Percentiles rank a stretch among this genome's conserved stretches.
Conservation (phyloP, 2,329 filamentous ascomycete genomes). For the Aspergillus pseudoviridinutans region DNA sequence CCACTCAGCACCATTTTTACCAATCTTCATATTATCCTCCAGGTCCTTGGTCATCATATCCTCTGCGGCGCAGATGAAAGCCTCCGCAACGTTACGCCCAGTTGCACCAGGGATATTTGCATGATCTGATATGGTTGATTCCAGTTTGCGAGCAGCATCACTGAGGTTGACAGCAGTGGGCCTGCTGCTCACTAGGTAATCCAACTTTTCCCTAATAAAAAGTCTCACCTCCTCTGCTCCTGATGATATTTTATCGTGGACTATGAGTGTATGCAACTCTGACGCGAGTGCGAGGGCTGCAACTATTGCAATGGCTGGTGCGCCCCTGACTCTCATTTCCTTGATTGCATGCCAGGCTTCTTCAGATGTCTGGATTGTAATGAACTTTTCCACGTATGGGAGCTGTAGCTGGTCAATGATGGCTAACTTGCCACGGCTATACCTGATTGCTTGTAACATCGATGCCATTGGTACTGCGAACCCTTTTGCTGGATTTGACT, state of each 20-base stretch:
- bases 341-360: conserved; percentile 65
- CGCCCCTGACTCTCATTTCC: conserved; percentile 65
- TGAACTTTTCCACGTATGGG: conserved; percentile 57
- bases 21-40: conserved; percentile 81
- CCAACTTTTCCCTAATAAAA: conserved; percentile 71
- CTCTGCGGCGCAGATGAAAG: conserved; percentile 78
- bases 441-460: conserved; percentile 61
- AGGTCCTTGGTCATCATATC: conserved; percentile 84
- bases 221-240: conserved; percentile 59
- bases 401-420: conserved; percentile 63
- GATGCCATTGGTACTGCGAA: conserved; percentile 16
- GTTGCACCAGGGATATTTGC: conserved; percentile 30
- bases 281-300: conserved; percentile 84
- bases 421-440: conserved; percentile 51
- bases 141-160: conserved; percentile 82
- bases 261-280: conserved; percentile 58
- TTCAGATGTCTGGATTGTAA: conserved; percentile 50
- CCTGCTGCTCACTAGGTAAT: conserved; percentile 82
- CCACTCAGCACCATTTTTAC: conserved; percentile 78
- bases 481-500: background rate
- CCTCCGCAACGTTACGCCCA: conserved; percentile 53
- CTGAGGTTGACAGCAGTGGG: conserved; percentile 93
- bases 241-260: conserved; percentile 39
- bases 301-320: conserved; percentile 97
- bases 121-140: conserved; percentile 54